phyloP scores from a whole-genome alignment of 179 eudicot genomes.

The Beta corolliflora region DNA sequence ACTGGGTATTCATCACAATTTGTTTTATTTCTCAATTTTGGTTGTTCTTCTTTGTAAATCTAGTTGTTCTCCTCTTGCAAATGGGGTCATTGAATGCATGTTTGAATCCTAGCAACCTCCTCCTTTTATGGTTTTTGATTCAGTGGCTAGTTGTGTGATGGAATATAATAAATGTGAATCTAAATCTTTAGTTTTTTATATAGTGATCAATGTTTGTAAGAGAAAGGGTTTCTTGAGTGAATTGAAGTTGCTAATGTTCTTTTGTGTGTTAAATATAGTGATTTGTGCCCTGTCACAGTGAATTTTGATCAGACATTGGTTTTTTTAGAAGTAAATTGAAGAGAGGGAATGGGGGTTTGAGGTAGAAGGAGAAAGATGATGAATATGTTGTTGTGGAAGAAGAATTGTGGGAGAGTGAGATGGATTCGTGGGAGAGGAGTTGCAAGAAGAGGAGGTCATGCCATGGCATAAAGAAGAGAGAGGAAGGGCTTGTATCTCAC shows the following conservation, averaged over 20 bases:
- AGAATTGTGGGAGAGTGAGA: too few species aligned
- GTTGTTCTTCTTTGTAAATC: constrained; percentile 52
- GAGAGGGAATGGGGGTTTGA: too few species aligned
- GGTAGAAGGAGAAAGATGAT: too few species aligned
- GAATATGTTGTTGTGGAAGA: too few species aligned
- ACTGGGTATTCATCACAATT: constrained; percentile 62
- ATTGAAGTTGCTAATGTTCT: constrained; percentile 62
- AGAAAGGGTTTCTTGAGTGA: constrained; percentile 47
- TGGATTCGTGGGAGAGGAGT: too few species aligned
- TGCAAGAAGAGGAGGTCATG: too few species aligned
- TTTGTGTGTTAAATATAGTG: constrained; percentile 39
- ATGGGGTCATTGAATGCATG: constrained; percentile 49
- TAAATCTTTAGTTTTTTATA: constrained; percentile 47
- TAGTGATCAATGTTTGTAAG: constrained; percentile 61
- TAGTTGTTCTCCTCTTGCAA: constrained; percentile 47
- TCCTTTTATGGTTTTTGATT: constrained; percentile 41
- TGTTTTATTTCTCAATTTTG: constrained; percentile 57
- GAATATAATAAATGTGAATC: constrained; percentile 37
- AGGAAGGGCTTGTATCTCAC: too few species aligned
- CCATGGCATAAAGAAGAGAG: too few species aligned
- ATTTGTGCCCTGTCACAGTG: constrained; percentile 37
- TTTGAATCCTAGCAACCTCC: constrained; percentile 32
- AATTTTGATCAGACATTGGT: too few species aligned
- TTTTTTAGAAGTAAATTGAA: too few species aligned
- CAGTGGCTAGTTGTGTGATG: constrained; percentile 41